Evolutionary conservation across 2,329 filamentous ascomycete species (phyloP), one percentile per base, ranked within the genome.

Genomic region (Aspergillus novofumigatus): DNA sequence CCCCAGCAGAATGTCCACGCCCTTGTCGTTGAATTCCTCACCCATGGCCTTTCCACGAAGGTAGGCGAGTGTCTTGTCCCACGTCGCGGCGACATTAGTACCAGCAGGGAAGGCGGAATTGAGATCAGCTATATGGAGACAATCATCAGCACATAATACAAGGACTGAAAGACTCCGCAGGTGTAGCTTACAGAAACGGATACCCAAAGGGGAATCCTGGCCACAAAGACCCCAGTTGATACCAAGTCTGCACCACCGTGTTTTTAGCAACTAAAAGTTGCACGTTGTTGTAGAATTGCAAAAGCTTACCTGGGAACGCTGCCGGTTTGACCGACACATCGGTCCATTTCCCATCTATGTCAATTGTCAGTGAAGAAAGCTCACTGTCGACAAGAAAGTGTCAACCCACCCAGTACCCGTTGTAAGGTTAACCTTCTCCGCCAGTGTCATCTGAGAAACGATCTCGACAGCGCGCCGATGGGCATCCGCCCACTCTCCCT

Each of bases 351-450:
- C 87, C 87, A 91, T 47, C 85, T 86, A 53, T 4, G 10, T 21
- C 48, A 2, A 1, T 41, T 23, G 48, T 57, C 47, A 55, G 59
- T 60, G 41, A 55, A 32, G 49, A 3, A 26, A 41, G 29, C 9
- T 38, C 44, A 42, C 45, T 32, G 5, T 21, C 8, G 4, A 29
- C 48, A 23, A 14, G 3, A 48, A 49, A 4, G 26, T 21, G 21
- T 11, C 44, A 64, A 77, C 86, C 73, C 77, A 93, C 84, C 92
- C 92, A 62, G 89, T 84, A 72, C 93, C 93, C 0, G 92, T 97
- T 2, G 93, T 97, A 62, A 99, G 73, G 73, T 97, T 97, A 74
- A 97, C 91, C 78, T 96, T 97, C 74, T 97, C 92, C 10, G 86
- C 70, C 38, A 96, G 80, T 0, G 91, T 96, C 75, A 96, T 77